Evolutionary conservation across 805 yeast species (phyloP).

Genomic region (Yamadazyma laniorum): DNA sequence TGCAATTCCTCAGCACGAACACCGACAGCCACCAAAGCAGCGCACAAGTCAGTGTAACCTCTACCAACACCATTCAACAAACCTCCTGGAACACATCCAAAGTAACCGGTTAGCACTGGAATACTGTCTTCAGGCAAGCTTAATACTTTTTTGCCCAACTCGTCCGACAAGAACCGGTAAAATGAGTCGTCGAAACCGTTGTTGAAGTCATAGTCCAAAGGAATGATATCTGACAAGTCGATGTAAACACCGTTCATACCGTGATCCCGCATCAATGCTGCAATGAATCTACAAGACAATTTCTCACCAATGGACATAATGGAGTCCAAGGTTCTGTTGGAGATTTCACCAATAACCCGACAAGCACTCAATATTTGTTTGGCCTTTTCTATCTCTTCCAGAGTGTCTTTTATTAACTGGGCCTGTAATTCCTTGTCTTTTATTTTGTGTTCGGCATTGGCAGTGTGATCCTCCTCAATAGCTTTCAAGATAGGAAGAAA

Average conservation of each 20-base stretch:
- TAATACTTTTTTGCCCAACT: constrained; percentile 50
- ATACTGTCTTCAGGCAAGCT: constrained; percentile 46
- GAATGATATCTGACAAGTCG: constrained; percentile 73
- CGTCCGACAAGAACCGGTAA: constrained; percentile 53
- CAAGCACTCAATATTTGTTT: constrained; percentile 79
- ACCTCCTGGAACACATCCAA: constrained; percentile 96
- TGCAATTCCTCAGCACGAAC: constrained; percentile 89
- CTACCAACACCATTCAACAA: constrained; percentile 89
- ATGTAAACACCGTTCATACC: constrained; percentile 78
- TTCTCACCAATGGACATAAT: constrained; percentile 95
- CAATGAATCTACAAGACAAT: constrained; percentile 84
- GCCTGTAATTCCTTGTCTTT: constrained; percentile 42
- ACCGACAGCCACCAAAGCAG: constrained; percentile 95
- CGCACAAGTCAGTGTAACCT: constrained; percentile 97
- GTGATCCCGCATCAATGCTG: constrained; percentile 77
- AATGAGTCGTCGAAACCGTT: constrained; percentile 66
- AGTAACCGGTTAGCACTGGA: constrained; percentile 95
- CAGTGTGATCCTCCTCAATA: constrained; percentile 74
- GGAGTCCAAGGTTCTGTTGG: constrained; percentile 81
- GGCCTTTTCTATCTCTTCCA: constrained; percentile 64
- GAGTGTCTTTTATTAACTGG: constrained; percentile 57
- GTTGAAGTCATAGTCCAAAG: constrained; percentile 54
- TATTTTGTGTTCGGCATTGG: constrained; percentile 63
- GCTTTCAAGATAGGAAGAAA: constrained; percentile 59
- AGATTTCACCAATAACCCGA: constrained; percentile 86